Base-by-base conservation (phyloP, 2,329 filamentous ascomycete species). In the Didymosphaeria variabile region DNA sequence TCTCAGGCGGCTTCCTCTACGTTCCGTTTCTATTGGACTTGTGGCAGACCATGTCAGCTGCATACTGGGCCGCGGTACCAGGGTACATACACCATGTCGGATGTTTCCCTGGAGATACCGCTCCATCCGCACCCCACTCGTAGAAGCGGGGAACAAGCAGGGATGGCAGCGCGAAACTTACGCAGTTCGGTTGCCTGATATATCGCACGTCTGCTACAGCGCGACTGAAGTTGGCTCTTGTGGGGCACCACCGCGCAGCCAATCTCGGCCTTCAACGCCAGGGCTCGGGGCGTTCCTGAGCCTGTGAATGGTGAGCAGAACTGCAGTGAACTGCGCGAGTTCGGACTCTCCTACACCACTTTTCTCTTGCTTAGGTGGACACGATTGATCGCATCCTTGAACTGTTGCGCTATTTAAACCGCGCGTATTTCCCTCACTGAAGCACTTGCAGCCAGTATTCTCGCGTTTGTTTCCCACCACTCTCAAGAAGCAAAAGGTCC, bases 121-220 rank as follows among this genome's bases (percentile, higher is more conserved):
- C 44, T 57, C 36, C 32, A 49, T 50, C 44, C 44, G 46, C 55
- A 42, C 46, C 34, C 55, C 55, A 50, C 55, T 32, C 44, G 42
- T 23, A 45, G 38, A 50, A 57, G 55, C 55, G 55, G 55, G 55
- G 55, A 42, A 50, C 5, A 26, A 23, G 13, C 55, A 50, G 55
- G 46, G 55, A 31, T 50, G 21, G 8, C 17, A 57, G 21, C 21
- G 54, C 34, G 21, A 57, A 15, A 50, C 42, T 31, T 47, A 15
- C 31, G 32, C 29, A 46, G 31, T 36, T 17, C 40, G 42, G 29
- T 47, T 46, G 36, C 51, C 51, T 54, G 31, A 55, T 36, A 5
- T 31, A 34, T 36, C 29, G 31, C 19, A 19, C 13, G 13, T 36
- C 3, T 23, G 21, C 26, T 47, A 44, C 29, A 38, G 31, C 31